phyloP scores from a whole-genome alignment of 139 green algal genomes.

The Picochlorum sp. region DNA sequence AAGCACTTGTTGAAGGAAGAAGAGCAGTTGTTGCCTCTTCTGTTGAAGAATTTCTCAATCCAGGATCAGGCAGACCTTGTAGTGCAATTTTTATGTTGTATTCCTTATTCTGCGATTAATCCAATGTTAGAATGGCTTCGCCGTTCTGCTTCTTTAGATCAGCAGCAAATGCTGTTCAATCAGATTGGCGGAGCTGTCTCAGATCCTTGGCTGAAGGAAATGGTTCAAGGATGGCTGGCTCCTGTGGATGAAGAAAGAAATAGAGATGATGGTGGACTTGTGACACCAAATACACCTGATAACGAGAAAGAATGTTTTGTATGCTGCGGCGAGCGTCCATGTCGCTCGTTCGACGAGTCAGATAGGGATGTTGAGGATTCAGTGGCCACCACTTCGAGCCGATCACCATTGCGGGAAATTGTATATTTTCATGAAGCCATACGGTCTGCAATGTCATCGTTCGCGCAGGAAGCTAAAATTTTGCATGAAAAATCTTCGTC shows the following conservation, averaged over 20 bases:
- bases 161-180: conserved; percentile 24
- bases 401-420: conserved; percentile 39
- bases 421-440: conserved; percentile 76
- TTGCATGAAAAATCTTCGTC: conserved; percentile 13
- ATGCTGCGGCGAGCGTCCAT: neutral
- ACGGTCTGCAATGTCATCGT: conserved; percentile 54
- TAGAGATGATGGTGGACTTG: neutral
- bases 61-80: conserved; percentile 78
- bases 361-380: conserved; percentile 3
- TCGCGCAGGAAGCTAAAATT: conserved; percentile 51
- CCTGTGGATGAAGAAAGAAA: conserved; percentile 2
- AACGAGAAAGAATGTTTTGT: neutral
- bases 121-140: conserved; percentile 69
- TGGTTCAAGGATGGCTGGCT: conserved; percentile 64
- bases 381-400: neutral
- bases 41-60: conserved; percentile 73
- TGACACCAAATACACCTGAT: neutral
- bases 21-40: conserved; percentile 88
- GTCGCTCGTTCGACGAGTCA: neutral
- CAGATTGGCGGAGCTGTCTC: conserved; percentile 51
- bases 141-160: conserved; percentile 33
- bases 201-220: conserved; percentile 61
- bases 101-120: conserved; percentile 73
- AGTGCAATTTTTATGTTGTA: conserved; percentile 92
- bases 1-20: conserved; percentile 96